Conservation (phyloP, 1,139 yeast species). For the Yamadazyma dushanensis region DNA sequence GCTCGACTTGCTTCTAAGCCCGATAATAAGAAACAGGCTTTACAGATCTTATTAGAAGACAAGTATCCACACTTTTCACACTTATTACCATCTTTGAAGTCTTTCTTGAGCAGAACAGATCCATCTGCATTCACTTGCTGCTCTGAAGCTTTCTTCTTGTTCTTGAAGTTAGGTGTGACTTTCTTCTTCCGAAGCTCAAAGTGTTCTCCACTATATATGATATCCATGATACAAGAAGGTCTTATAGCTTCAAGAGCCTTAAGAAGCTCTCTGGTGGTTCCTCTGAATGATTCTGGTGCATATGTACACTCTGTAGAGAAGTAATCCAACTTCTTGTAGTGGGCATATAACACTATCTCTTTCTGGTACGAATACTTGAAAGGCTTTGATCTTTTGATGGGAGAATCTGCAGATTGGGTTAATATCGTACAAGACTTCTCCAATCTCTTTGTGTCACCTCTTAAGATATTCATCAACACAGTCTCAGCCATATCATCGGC, state of each 20-base stretch:
- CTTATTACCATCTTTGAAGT: slow-evolving; percentile 60
- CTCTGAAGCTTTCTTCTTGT: slow-evolving; percentile 29
- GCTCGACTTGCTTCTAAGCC: slow-evolving; percentile 82
- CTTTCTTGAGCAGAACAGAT: slow-evolving; percentile 44
- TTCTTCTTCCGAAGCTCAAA: slow-evolving; percentile 64
- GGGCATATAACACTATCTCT: slow-evolving; percentile 96
- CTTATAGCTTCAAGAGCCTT: slow-evolving; percentile 87
- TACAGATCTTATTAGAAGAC: slow-evolving; percentile 84
- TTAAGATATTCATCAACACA: slow-evolving; percentile 84
- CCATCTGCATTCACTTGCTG: slow-evolving; percentile 62
- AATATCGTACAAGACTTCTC: slow-evolving; percentile 89
- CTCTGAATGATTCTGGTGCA: slow-evolving; percentile 98
- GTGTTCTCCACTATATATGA: slow-evolving; percentile 91
- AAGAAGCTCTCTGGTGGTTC: slow-evolving; percentile 91
- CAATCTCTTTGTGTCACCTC: slow-evolving; percentile 95
- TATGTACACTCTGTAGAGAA: slow-evolving; percentile 97
- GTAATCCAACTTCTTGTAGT: slow-evolving; percentile 90
- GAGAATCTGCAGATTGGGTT: slow-evolving; percentile 77
- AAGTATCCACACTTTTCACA: slow-evolving; percentile 93
- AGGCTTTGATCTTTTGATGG: slow-evolving; percentile 89
- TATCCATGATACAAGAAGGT: slow-evolving; percentile 92
- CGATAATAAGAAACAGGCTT: slow-evolving; percentile 86
- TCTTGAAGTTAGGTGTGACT: slow-evolving; percentile 34
- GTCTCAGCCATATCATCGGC: slow-evolving; percentile 99
- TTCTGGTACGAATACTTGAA: slow-evolving; percentile 95